phyloP scores from a whole-genome alignment of 2,329 filamentous ascomycete species.

The Colletotrichum scovillei region DNA sequence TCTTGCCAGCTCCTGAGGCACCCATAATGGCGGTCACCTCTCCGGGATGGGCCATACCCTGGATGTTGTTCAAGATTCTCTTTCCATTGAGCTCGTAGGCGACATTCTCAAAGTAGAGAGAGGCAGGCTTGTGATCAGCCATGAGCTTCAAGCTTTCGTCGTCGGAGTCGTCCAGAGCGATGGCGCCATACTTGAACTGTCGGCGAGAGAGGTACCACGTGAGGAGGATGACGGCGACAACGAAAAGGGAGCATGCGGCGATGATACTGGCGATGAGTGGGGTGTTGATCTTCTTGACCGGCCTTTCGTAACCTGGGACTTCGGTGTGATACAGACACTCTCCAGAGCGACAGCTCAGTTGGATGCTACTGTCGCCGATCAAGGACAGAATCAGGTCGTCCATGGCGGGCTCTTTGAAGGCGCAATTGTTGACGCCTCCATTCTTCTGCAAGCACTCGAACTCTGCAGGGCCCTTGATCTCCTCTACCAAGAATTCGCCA shows the following conservation, averaged over 20 bases:
- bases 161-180: slow-evolving; percentile 89
- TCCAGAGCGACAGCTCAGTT: slow-evolving; percentile 82
- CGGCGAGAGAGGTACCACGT: slow-evolving; percentile 91
- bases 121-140: slow-evolving; percentile 90
- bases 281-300: slow-evolving; percentile 95
- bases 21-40: slow-evolving; percentile 98
- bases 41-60: slow-evolving; percentile 91
- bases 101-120: slow-evolving; percentile 89
- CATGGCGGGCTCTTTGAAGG: slow-evolving; percentile 92
- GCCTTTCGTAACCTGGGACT: slow-evolving; percentile 88
- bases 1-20: slow-evolving; percentile 96
- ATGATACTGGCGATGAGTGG: slow-evolving; percentile 96
- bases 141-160: slow-evolving; percentile 88
- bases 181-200: slow-evolving; percentile 75
- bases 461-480: slow-evolving; percentile 87
- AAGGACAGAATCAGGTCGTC: slow-evolving; percentile 88
- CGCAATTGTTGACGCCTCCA: slow-evolving; percentile 74
- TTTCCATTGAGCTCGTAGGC: slow-evolving; percentile 89
- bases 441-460: slow-evolving; percentile 80
- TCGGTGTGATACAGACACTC: slow-evolving; percentile 95
- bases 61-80: slow-evolving; percentile 82
- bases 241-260: slow-evolving; percentile 84
- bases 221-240: slow-evolving; percentile 85
- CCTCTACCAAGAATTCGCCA: slow-evolving; percentile 83
- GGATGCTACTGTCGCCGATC: slow-evolving; percentile 93